phyloP scores from a whole-genome alignment of 768 basidiomycete genomes.

The Lentinula sp. region DNA sequence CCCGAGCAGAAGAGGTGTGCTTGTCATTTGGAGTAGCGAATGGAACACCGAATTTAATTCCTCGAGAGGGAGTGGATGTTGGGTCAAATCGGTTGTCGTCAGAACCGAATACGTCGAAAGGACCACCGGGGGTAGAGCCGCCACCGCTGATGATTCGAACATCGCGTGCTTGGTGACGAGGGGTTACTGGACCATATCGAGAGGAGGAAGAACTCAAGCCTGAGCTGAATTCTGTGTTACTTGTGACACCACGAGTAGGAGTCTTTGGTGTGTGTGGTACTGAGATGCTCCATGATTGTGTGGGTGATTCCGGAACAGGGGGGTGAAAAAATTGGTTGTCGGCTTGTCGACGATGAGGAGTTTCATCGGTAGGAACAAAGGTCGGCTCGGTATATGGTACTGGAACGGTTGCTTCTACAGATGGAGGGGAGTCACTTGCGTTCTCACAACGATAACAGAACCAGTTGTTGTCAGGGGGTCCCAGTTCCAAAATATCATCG shows the following conservation, averaged over 20 bases:
- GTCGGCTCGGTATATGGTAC: conserved; percentile 50
- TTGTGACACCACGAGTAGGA: conserved; percentile 30
- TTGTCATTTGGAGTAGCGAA: conserved; percentile 55
- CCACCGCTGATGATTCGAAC: conserved; percentile 25
- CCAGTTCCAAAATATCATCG: conserved; percentile 53
- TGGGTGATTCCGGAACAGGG: not conserved
- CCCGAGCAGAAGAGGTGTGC: conserved; percentile 34
- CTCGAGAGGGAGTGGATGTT: conserved; percentile 75
- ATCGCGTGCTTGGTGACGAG: conserved; percentile 32
- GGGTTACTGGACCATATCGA: conserved; percentile 50
- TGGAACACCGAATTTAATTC: conserved; percentile 53
- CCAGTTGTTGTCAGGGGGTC: conserved; percentile 77
- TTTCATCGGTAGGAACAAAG: conserved; percentile 62
- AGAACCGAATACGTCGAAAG: conserved; percentile 24
- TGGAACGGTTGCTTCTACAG: conserved; percentile 23
- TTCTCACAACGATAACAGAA: conserved; percentile 55
- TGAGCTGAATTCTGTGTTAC: conserved; percentile 16
- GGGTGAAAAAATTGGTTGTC: conserved; percentile 60
- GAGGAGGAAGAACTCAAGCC: conserved; percentile 33
- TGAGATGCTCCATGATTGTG: conserved; percentile 2
- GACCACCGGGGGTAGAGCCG: conserved; percentile 26
- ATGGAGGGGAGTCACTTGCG: conserved; percentile 35
- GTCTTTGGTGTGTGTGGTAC: conserved; percentile 33
- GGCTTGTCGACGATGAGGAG: conserved; percentile 33
- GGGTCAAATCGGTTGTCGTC: conserved; percentile 70